phyloP scores from a whole-genome alignment of 257 asterid species.

The Ehretia macrophylla region DNA sequence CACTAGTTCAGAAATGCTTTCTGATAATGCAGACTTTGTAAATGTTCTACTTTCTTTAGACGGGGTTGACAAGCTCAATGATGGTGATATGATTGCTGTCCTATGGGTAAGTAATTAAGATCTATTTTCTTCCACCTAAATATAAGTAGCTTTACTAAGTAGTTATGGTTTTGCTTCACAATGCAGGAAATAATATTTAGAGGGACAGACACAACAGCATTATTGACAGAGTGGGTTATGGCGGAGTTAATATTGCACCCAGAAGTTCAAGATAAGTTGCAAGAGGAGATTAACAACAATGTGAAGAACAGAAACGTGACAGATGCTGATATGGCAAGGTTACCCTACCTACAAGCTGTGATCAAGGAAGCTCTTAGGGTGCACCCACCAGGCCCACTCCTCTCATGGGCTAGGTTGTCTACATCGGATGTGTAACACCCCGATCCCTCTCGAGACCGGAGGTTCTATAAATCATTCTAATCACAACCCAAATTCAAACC shows the following conservation, averaged over 20 bases:
- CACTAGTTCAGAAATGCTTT: not conserved
- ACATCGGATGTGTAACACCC: slow-evolving; percentile 32
- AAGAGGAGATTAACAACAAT: slow-evolving; percentile 19
- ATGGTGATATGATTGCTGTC: slow-evolving; percentile 79
- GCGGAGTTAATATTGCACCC: slow-evolving; percentile 45
- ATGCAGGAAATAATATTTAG: slow-evolving; percentile 54
- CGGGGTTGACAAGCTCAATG: slow-evolving; percentile 67
- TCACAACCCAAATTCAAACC: no score
- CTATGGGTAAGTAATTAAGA: slow-evolving; percentile 49
- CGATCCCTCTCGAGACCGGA: no score
- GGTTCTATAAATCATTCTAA: no score
- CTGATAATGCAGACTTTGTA: slow-evolving; percentile 38
- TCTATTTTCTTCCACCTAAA: not conserved
- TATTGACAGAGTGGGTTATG: slow-evolving; percentile 55
- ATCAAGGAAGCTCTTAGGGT: slow-evolving; percentile 48
- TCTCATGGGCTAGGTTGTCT: slow-evolving; percentile 52
- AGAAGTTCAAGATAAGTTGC: slow-evolving; percentile 28
- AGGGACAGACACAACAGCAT: slow-evolving; percentile 51
- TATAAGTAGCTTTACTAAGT: no score
- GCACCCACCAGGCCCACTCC: slow-evolving; percentile 59
- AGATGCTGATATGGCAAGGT: slow-evolving; percentile 25
- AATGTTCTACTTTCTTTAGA: slow-evolving; percentile 60
- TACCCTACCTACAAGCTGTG: slow-evolving; percentile 44
- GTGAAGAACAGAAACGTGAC: slow-evolving; percentile 12
- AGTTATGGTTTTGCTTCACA: not conserved